These are phyloP conservation scores for Solanum tarijense DNA, from an alignment of 257 asterid species.

Conservation along the genomic window DNA sequence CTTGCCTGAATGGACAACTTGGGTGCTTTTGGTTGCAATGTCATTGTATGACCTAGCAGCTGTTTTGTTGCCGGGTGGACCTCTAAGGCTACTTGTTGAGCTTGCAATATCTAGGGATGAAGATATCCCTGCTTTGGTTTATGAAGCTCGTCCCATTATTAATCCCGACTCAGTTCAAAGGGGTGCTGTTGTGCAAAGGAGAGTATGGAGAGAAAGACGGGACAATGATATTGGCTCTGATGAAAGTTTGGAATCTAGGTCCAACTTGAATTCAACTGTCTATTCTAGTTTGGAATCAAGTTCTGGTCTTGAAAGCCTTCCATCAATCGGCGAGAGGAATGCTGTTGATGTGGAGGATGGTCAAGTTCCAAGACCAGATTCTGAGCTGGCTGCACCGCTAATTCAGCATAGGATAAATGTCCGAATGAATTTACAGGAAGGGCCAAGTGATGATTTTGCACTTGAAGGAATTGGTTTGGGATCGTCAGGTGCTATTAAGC, in stretches of 20 bases:
- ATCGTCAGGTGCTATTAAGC: constrained; percentile 90
- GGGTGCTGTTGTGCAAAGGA: constrained; percentile 33
- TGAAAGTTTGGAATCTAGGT: constrained; percentile 9
- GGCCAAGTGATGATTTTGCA: constrained; percentile 31
- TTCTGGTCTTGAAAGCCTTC: not conserved
- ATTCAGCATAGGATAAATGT: constrained; percentile 48
- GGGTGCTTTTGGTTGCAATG: constrained; percentile 92
- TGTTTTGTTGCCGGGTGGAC: constrained; percentile 92
- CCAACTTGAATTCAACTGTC: constrained; percentile 4
- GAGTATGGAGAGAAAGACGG: constrained; percentile 72
- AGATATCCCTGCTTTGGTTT: constrained; percentile 97
- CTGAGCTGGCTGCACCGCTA: constrained; percentile 73
- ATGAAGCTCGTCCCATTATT: constrained; percentile 76
- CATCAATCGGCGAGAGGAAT: constrained; percentile 16
- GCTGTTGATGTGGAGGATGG: constrained; percentile 38
- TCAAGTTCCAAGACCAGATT: constrained; percentile 16
- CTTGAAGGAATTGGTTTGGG: constrained; percentile 90
- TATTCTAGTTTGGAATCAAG: not conserved
- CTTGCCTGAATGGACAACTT: constrained; percentile 96
- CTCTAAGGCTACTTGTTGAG: constrained; percentile 88
- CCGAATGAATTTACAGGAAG: constrained; percentile 33
- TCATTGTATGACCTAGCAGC: constrained; percentile 97
- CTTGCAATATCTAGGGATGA: constrained; percentile 89
- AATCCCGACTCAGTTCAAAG: constrained; percentile 14
- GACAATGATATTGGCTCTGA: constrained; percentile 8